Base-by-base conservation (phyloP, 345 rosid species). In the Limnanthes douglasii region DNA sequence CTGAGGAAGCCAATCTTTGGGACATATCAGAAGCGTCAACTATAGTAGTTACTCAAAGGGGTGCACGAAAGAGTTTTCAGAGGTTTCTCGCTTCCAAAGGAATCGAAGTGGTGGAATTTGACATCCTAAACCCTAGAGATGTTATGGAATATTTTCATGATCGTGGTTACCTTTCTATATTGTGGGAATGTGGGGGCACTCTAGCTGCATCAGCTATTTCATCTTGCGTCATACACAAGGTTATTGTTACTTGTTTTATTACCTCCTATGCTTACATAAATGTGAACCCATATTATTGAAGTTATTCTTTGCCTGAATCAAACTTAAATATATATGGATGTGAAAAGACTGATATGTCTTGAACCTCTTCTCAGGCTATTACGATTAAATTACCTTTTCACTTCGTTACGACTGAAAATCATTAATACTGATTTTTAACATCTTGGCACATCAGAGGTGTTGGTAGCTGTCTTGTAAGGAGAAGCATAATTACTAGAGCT, bases 101-200 rank as follows among this genome's bases (percentile, higher is more conserved):
- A 49, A 92, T 88, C 60, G 94, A 88, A 42, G 92, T 88, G 34
- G 95, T 84, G 68, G 95, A 88, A 61, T 76, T 88, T 57, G 98
- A 88, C 39, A 69, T 88, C 66, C 59, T 88, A 56, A 88, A 76
- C 47, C 75, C 95, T 0, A 80, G 84, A 72, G 92, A 88, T 17
- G 90, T 76, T 35, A 79, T 88, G 98, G 95, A 79, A 48, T 84
- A 88, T 63, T 79, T 88, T 48, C 84, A 79, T 10, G 77, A 63
- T 29, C 94, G 92, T 35, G 95, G 98, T 15, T 74, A 84, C 53
- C 84, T 88, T 51, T 72, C 94, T n/a, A 66, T 88, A 24, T 58
- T 88, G 31, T 88, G 98, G 98, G 95, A 84, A 51, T 88, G 95
- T 41, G 98, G 98, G 11, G 95, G 98, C 11, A 69, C 81, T 15